Base-by-base conservation (phyloP, 805 yeast species). In the Zygosaccharomyces pseudorouxii region DNA sequence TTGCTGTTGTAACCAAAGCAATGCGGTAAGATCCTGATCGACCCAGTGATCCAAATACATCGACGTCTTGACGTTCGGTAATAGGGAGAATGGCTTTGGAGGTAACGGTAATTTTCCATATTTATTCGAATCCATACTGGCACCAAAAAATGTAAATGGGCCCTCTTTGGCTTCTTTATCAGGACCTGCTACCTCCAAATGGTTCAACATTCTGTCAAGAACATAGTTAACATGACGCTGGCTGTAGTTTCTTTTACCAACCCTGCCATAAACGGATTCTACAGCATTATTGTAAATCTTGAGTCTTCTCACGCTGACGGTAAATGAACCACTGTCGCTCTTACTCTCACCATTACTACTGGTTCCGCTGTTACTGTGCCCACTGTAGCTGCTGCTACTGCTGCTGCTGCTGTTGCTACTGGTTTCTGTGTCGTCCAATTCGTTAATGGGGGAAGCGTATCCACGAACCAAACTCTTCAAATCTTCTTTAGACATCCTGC, bases 231-330 rank as follows among this genome's bases (percentile, higher is more conserved):
- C 63, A 14, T 31, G 41, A 20, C 52, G 55, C 41, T 58, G 64
- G 12, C 49, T 57, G 42, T 53, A 60, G 12, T 52, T 49, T 29
- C 53, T 44, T 18, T 43, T 36, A 27, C 33, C 19, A 10, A 38
- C 33, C 3, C 41, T 47, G 8, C 62, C 62, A 35, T 54, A 60
- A 3, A 63, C 62, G 28, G 63, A 57, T 10, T 40, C 47, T 8
- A 61, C 49, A 2, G 54, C 58, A 38, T 63, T 64, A 28, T 65
- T 56, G 48, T 65, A 65, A 12, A 62, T 56, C 48, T 57, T 59
- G 16, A 64, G 56, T 31, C 68, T 51, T 42, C 70, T 55, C 6
- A 62, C 58, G 49, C 68, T 65, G 10, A 62, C 57, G 2, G 68
- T 63, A 44, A 58, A 63, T 3, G 52, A 52, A n/a, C 49, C 48